Conservation (phyloP, 495 filamentous ascomycete genomes). For the Evansstolkia leycettana region DNA sequence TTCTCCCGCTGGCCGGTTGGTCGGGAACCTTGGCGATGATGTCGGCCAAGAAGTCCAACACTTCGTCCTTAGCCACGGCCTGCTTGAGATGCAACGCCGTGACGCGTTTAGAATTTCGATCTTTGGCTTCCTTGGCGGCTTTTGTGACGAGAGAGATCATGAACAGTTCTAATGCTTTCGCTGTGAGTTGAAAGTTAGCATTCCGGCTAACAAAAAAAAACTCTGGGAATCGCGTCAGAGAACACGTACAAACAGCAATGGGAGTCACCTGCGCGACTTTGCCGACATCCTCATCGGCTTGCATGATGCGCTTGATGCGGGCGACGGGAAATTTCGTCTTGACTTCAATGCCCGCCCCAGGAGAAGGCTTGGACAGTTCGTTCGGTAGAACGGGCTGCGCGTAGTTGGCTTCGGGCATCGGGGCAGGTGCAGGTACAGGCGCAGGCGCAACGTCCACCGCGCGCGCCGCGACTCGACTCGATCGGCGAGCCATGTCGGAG, state of each 20-base stretch:
- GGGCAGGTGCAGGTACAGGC: not conserved
- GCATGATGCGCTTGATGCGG: conserved; percentile 98
- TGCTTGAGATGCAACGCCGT: conserved; percentile 84
- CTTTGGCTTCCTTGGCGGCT: conserved; percentile 69
- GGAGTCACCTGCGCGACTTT: conserved; percentile 97
- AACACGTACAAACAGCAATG: conserved; percentile 69
- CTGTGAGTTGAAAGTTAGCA: conserved; percentile 22
- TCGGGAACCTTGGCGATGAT: conserved; percentile 81
- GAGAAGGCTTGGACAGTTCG: conserved; percentile 11
- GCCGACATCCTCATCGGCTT: conserved; percentile 96
- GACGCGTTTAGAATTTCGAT: conserved; percentile 76
- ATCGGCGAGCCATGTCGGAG: conserved; percentile 33
- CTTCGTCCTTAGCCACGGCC: conserved; percentile 71
- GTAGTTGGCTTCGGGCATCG: conserved; percentile 19
- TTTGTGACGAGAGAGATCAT: conserved; percentile 89
- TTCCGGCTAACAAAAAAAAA: too few species aligned
- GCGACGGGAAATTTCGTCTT: conserved; percentile 96
- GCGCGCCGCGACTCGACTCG: conserved; percentile 20
- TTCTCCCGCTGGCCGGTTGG: conserved; percentile 40
- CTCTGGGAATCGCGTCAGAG: not conserved
- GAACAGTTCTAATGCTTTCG: conserved; percentile 90
- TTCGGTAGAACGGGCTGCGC: conserved; percentile 24
- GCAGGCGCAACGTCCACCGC: conserved; percentile 1
- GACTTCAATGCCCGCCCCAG: conserved; percentile 49
- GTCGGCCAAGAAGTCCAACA: conserved; percentile 87